A percentile compares a stretch with the other conserved stretches of the same genome.
Evolutionary conservation across 2,329 filamentous ascomycete species (phyloP).

Genomic region (Cytospora chrysosperma): DNA sequence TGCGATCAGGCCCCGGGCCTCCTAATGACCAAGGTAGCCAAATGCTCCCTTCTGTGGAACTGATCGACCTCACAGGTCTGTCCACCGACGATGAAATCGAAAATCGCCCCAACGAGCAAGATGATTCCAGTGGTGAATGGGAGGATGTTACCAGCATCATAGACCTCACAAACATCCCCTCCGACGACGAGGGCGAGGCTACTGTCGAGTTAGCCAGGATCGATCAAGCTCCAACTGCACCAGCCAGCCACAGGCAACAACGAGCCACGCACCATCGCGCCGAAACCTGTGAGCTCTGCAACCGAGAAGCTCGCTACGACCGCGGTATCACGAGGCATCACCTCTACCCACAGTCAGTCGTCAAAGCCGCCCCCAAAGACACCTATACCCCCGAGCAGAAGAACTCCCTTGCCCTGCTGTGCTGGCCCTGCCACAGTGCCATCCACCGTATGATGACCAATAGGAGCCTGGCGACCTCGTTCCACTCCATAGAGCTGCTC

Average conservation of each 20-base stretch:
- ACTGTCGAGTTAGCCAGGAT: not conserved
- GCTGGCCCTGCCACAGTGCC: constrained; percentile 6
- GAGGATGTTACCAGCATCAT: not conserved
- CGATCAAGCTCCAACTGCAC: not conserved
- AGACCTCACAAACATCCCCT: constrained; percentile 5
- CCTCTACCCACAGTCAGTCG: constrained; percentile 7
- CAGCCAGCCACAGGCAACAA: not conserved
- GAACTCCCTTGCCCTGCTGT: not conserved
- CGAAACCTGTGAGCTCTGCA: constrained; percentile 8
- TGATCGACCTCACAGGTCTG: constrained; percentile 12
- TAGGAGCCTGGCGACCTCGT: not conserved
- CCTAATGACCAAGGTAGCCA: not conserved
- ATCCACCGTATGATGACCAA: not conserved
- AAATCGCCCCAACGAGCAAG: not conserved
- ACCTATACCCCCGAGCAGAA: not conserved
- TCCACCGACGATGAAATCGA: not conserved
- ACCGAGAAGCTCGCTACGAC: constrained; percentile 8
- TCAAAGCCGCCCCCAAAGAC: not conserved
- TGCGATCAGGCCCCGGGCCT: constrained; percentile 2
- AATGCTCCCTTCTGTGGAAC: not conserved
- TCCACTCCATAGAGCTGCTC: constrained; percentile 1
- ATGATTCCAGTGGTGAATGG: not conserved
- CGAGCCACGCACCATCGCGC: not conserved
- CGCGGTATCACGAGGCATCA: constrained; percentile 16
- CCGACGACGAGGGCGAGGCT: not conserved